These are phyloP conservation scores for Pseudozyma sp. DNA, from an alignment of 1,284 basidiomycete species.

Conservation along the genomic window DNA sequence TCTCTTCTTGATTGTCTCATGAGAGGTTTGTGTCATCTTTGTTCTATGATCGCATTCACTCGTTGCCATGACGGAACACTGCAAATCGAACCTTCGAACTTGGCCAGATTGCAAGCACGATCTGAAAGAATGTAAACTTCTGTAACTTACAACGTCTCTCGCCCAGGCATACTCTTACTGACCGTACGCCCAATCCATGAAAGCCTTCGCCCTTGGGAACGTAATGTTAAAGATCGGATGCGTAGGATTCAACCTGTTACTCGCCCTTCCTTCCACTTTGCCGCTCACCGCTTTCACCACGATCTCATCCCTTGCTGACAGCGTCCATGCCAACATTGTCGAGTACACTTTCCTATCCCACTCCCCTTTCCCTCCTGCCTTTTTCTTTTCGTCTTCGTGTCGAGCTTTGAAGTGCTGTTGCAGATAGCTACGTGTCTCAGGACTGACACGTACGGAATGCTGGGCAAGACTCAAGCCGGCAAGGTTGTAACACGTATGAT, in stretches of 20 bases:
- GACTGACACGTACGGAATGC: constrained; percentile 54
- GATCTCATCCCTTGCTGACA: constrained; percentile 27
- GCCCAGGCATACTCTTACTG: constrained; percentile 13
- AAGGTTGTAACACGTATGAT: constrained; percentile 69
- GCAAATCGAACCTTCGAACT: too few species aligned
- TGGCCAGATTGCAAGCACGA: too few species aligned
- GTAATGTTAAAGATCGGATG: constrained; percentile 63
- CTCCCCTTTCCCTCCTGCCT: constrained; percentile 2
- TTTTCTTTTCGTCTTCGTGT: too few species aligned
- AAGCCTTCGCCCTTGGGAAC: constrained; percentile 48
- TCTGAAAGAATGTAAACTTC: too few species aligned
- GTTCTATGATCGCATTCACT: background rate
- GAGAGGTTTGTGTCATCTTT: background rate
- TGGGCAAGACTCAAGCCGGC: constrained; percentile 61
- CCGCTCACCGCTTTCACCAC: constrained; percentile 37
- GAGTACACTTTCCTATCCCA: constrained; percentile 51
- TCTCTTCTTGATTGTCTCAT: too few species aligned
- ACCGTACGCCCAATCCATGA: constrained; percentile 62
- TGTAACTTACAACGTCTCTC: too few species aligned
- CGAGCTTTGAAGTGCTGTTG: constrained; percentile 11
- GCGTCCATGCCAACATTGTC: constrained; percentile 45
- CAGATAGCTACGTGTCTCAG: constrained; percentile 21
- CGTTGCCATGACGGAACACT: background rate
- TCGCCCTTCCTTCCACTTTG: constrained; percentile 3
- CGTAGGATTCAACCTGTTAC: constrained; percentile 50